phyloP scores from a whole-genome alignment of 192 early-diverging fungal species.

The Gonapodya prolifera region DNA sequence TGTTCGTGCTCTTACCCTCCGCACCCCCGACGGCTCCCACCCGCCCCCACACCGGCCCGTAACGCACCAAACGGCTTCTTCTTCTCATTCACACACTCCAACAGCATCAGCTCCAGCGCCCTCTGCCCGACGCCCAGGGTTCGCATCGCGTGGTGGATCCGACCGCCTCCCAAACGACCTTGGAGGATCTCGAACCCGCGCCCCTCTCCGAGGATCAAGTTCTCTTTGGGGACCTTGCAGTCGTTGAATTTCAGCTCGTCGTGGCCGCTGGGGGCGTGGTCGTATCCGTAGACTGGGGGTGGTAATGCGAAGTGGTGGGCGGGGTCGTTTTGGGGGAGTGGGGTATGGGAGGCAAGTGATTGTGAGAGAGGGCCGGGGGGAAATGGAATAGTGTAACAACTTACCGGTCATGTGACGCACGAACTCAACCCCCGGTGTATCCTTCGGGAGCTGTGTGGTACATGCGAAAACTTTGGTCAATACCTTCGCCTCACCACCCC shows the following conservation, averaged over 20 bases:
- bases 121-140: slow-evolving; percentile 85
- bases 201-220: slow-evolving; percentile 89
- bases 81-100: not conserved
- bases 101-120: slow-evolving; percentile 37
- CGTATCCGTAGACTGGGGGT: slow-evolving; percentile 76
- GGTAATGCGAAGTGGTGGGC: no score
- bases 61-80: not conserved
- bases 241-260: slow-evolving; percentile 83
- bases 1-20: no score
- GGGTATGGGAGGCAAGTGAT: no score
- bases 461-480: no score
- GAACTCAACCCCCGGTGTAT: slow-evolving; percentile 68
- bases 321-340: no score
- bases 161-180: slow-evolving; percentile 74
- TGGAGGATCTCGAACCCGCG: no score
- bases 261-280: slow-evolving; percentile 94
- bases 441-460: slow-evolving; percentile 78
- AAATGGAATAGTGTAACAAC: no score
- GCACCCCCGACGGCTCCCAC: no score
- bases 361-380: no score
- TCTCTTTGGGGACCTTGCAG: slow-evolving; percentile 71
- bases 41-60: no score
- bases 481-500: no score
- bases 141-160: slow-evolving; percentile 74
- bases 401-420: slow-evolving; percentile 76